Percentiles rank a stretch among this genome's conserved stretches.
Conservation (phyloP, 306 rosid genomes). For the Trifolium subterraneum region DNA sequence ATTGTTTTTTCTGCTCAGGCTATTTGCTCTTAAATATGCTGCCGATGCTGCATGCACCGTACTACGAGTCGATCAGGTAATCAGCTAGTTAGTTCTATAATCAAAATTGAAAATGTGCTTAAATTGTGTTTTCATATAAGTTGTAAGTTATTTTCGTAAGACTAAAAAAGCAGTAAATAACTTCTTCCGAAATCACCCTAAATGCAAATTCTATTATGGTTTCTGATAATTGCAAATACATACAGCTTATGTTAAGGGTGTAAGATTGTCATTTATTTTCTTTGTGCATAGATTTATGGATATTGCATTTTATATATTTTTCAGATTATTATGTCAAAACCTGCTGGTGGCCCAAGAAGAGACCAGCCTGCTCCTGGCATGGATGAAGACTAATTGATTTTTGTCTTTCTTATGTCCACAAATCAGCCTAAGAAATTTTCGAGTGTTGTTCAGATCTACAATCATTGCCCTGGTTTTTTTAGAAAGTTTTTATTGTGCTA, state of each 20-base stretch:
- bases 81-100: background rate
- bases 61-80: constrained; percentile 94
- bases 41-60: constrained; percentile 97
- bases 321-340: constrained; percentile 94
- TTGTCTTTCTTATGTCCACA: constrained; percentile 15
- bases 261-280: background rate
- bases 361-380: constrained; percentile 72
- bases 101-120: background rate
- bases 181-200: background rate
- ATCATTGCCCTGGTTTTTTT: background rate
- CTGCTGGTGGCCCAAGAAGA: constrained; percentile 93
- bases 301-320: constrained; percentile 16
- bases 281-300: background rate
- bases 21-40: constrained; percentile 90
- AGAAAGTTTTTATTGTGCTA: background rate
- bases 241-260: background rate
- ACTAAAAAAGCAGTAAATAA: background rate
- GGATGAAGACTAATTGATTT: constrained; percentile 68
- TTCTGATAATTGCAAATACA: background rate
- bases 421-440: constrained; percentile 25
- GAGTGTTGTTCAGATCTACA: background rate
- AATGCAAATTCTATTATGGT: background rate
- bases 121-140: background rate
- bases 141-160: too few relatives aligned
- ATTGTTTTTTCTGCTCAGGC: constrained; percentile 49